Evolutionary conservation across 2,329 filamentous ascomycete species (phyloP), one percentile per base, ranked within the genome.

Genomic region (Spiromastix sp.): DNA sequence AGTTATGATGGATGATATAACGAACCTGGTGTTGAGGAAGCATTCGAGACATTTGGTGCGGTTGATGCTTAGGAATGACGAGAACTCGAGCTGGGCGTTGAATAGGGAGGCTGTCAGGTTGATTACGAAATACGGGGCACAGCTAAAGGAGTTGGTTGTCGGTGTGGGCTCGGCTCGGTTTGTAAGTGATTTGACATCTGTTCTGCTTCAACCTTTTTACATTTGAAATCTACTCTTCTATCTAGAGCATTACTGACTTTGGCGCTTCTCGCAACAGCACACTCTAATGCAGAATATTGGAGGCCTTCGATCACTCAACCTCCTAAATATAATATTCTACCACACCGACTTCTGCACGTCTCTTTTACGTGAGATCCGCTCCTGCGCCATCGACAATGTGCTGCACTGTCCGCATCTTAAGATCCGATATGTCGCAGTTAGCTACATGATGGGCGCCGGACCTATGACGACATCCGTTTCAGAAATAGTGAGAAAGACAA

Each of bases 61-160:
- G 8, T 52, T 81, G 12, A 71, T 78, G 64, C 70, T 81, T 43
- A 72, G 73, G 47, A 76, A 79, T 44, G 64, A 74, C 32, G 49
- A 56, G 13, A 63, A 66, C 29, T 50, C 56, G 5, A 55, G 58
- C 4, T 81, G 77, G 77, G 74, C 78, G 17, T 32, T 56, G 9
- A 41, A 48, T 24, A 31, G 21, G 7, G 28, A 40, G 11, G 41
- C 46, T 7, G 34, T 44, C 21, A 21, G 15, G 11, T 34, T 46
- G 2, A 32, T 53, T 4, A 32, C 43, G 16, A 38, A 20, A 28
- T 30, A 18, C 19, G 48, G 46, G 3, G 34, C 17, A 4, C 36
- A 44, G 7, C 37, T 51, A n/a, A 27, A 36, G 21, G 48, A 51
- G 36, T 36, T 51, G 4, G 42, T 45, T 20, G 39, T 47, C 18